These are phyloP conservation scores for Aegilops sharonensis DNA, from an alignment of 176 grass and related monocot species.

Conservation along the genomic window DNA sequence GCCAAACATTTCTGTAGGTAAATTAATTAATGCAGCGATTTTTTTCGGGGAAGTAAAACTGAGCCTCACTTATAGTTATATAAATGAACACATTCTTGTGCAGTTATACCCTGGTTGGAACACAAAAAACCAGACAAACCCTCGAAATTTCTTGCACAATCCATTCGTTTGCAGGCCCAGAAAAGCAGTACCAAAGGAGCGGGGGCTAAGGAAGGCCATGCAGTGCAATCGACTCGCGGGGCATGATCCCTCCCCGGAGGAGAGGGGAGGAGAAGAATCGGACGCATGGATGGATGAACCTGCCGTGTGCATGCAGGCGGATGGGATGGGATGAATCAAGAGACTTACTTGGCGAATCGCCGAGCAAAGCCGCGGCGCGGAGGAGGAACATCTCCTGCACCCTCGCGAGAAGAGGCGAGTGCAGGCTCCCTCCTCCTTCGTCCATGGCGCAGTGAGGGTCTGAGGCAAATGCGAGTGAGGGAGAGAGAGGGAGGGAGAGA, in stretches of 20 bases:
- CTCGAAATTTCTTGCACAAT: neutral
- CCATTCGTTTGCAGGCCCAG: neutral
- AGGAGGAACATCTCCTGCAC: conserved; percentile 13
- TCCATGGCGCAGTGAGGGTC: neutral
- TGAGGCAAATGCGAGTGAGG: neutral
- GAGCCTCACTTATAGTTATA: neutral
- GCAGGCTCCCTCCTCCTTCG: conserved; percentile 26
- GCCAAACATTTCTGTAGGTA: too few species aligned
- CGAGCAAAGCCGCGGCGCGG: neutral
- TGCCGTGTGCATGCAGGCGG: neutral
- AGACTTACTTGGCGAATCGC: conserved; percentile 25
- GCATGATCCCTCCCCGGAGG: too few species aligned
- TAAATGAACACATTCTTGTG: neutral
- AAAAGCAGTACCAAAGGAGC: too few species aligned
- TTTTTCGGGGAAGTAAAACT: neutral
- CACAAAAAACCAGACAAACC: neutral
- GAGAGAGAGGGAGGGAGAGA: neutral
- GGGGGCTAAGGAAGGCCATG: too few species aligned
- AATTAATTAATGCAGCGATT: neutral
- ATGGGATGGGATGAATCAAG: neutral
- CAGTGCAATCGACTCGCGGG: neutral
- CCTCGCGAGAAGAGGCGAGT: neutral
- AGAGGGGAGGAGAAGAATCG: neutral
- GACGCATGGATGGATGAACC: neutral
- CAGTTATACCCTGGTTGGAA: neutral